Evolutionary conservation across 768 basidiomycete genomes (phyloP), one percentile per base, ranked within the genome.

Genomic region (Amanita muscaria): DNA sequence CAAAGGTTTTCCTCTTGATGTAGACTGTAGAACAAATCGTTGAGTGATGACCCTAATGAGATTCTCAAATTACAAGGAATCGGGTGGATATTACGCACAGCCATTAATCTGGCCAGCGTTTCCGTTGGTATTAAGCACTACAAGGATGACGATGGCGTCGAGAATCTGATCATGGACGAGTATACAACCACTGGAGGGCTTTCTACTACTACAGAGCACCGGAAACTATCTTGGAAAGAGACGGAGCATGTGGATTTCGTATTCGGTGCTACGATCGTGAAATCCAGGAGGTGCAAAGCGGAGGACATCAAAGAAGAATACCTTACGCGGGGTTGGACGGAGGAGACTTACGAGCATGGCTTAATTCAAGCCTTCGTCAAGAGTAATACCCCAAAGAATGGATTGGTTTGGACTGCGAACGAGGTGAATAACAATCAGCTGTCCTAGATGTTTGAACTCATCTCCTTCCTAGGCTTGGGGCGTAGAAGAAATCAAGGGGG

Each of bases 31-130:
- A 86, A 83, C 68, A 87, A 82, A 61, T 34, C 65, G 1, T 69
- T 86, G 42, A 82, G 79, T 31, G 83, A 80, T 52, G 49, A 51
- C 23, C 69, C 70, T 4, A 84, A 87, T 42, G 67, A 68, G 23
- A 79, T 89, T 50, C 75, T 88, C 29, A 57, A 61, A 23, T 65
- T 82, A 2, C 87, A 88, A 57, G 86, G 86, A 38, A 70, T 88
- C 23, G 59, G 79, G 27, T 89, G 86, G 86, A 47, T 79, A 36
- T 82, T 67, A 51, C 76, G 87, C 51, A 78, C 71, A 47, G 72
- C 73, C 19, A 87, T 89, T 53, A 44, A 56, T 18, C 24, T 66
- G 21, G 79, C 72, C 24, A 77, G 73, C 11, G 52, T 88, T 34
- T 82, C 79, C 19, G 71, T 87, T 30, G 43, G 43, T 34, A 58